Evolutionary conservation across 2,329 filamentous ascomycete genomes (phyloP), one percentile per base, ranked within the genome.

Genomic region (Didymella arachidicola): DNA sequence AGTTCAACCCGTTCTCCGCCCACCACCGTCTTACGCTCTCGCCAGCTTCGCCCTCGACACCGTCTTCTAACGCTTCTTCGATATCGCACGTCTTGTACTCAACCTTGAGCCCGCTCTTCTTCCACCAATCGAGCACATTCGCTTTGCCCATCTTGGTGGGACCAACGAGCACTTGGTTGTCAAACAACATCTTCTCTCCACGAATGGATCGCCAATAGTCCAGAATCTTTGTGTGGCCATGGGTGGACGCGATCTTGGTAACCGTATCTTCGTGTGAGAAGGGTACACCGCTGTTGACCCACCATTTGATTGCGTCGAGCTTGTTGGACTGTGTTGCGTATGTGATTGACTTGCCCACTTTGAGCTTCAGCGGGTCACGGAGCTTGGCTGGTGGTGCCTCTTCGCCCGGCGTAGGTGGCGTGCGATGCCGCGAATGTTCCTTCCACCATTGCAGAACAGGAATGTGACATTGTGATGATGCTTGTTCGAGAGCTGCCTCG

Each of bases 41-140:
- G 62, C 92, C 89, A 53, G 89, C 88, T 4, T 81, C 78, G 1
- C 82, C 86, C 36, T 86, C 86, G 4, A 94, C 86, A 22, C 92
- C 91, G 73, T 97, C 93, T 74, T 97, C 93, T 38, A 97, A 83
- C 0, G 93, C 93, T 78, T 97, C 94, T 75, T 97, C 93, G 61
- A 98, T 95, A 76, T 96, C 93, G 76, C 93, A 97, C 1, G 92
- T 96, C 76, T 94, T 93, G 78, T 97, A 97, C 76, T 96, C 92
- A 26, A 97, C 93, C 51, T 86, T 84, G 66, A 93, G 83, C 0
- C 88, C 87, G 67, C 88, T 90, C 52, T 83, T 83, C 71, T 91
- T 90, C 93, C 94, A 97, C 94, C 94, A 97, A 74, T 97, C 92
- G 7, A 98, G 80, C 22, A 97, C 92, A 34, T 87, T 83, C 3